Percentiles rank a stretch among this genome's conserved stretches.
phyloP scores from a whole-genome alignment of 2,329 filamentous ascomycete species.

The Nigrograna mackinnonii region DNA sequence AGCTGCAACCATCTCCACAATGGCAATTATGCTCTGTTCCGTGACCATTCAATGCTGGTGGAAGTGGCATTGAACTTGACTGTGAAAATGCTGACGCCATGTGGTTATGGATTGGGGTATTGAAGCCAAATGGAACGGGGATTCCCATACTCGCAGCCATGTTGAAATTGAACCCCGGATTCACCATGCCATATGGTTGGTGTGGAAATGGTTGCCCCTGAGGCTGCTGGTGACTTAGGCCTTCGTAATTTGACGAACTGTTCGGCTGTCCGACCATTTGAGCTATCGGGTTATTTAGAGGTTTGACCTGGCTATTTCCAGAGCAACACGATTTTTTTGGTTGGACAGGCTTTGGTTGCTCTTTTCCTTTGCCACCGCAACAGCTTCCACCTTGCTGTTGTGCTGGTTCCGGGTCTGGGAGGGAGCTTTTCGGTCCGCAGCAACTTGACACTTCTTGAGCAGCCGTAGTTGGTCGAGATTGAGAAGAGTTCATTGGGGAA shows the following conservation, averaged over 20 bases:
- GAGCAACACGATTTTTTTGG: slow-evolving; percentile 37
- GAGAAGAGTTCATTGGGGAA: slow-evolving; percentile 8
- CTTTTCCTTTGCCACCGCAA: slow-evolving; percentile 29
- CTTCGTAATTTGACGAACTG: slow-evolving; percentile 3
- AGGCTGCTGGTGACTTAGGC: slow-evolving; percentile 17
- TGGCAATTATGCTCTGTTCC: slow-evolving; percentile 56
- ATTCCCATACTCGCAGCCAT: slow-evolving; percentile 8
- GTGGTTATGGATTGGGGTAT: slow-evolving; percentile 38
- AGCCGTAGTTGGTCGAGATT: slow-evolving; percentile 1
- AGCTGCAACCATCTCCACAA: slow-evolving; percentile 69
- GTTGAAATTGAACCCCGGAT: slow-evolving; percentile 8
- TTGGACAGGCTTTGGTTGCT: slow-evolving; percentile 15
- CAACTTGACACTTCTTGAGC: slow-evolving; percentile 25
- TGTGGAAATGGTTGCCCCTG: slow-evolving; percentile 23
- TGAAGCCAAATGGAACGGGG: slow-evolving; percentile 29
- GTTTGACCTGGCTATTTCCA: slow-evolving; percentile 13
- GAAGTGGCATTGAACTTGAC: slow-evolving; percentile 38
- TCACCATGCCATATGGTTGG: slow-evolving; percentile 21
- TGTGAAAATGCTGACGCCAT: slow-evolving; percentile 31
- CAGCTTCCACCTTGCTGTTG: slow-evolving; percentile 25
- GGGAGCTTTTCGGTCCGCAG: slow-evolving; percentile 31
- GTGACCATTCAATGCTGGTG: slow-evolving; percentile 27
- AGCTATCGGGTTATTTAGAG: too few relatives aligned
- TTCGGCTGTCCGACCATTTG: too few relatives aligned
- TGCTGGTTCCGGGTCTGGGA: background rate